phyloP scores from a whole-genome alignment of 768 basidiomycete genomes.

The Lentinula detonsa region DNA sequence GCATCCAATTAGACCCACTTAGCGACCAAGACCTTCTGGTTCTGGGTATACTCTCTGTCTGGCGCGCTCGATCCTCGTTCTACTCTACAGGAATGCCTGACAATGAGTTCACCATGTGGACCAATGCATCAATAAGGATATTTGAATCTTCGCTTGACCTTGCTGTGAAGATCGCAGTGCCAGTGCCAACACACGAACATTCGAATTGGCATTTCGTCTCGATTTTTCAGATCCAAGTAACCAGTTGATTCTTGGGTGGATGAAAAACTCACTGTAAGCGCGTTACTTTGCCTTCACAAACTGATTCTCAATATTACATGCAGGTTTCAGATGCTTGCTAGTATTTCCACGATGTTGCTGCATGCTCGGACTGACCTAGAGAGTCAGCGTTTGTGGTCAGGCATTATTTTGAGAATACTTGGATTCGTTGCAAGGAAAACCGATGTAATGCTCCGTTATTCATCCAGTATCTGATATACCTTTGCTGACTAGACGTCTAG shows the following conservation, averaged over 20 bases:
- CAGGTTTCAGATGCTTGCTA: slow-evolving; percentile 29
- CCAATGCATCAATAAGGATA: slow-evolving; percentile 39
- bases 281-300: neutral
- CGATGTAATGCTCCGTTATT: slow-evolving; percentile 27
- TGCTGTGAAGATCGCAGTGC: slow-evolving; percentile 58
- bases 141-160: slow-evolving; percentile 63
- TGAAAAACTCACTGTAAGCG: slow-evolving; percentile 18
- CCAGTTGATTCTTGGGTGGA: slow-evolving; percentile 11
- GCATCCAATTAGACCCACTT: slow-evolving; percentile 48
- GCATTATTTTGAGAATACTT: slow-evolving; percentile 53
- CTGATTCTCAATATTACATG: neutral
- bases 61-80: slow-evolving; percentile 53
- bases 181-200: slow-evolving; percentile 38
- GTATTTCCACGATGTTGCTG: slow-evolving; percentile 52
- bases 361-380: slow-evolving; percentile 54
- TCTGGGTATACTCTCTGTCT: slow-evolving; percentile 63
- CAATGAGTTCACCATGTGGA: slow-evolving; percentile 40
- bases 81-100: slow-evolving; percentile 39
- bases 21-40: slow-evolving; percentile 66
- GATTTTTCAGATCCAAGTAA: slow-evolving; percentile 31
- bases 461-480: neutral
- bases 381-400: slow-evolving; percentile 62
- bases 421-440: slow-evolving; percentile 46
- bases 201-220: slow-evolving; percentile 38
- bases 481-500: slow-evolving; percentile 4